Base-by-base conservation (phyloP, 140 eudicot species). In the Stevia rebaudiana region DNA sequence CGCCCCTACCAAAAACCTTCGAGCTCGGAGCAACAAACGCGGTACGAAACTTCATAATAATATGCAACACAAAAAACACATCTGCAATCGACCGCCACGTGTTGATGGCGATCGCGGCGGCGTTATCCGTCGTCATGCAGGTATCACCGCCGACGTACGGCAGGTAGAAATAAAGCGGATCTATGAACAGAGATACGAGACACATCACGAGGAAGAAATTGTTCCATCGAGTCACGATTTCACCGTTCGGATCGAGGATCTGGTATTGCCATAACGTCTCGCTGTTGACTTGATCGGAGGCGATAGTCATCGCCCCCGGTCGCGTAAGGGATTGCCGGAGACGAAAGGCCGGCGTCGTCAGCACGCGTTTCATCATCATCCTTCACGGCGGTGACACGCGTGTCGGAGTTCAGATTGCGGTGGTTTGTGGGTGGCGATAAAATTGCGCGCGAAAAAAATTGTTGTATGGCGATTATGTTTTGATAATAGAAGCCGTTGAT, bases 21-120 rank as follows among this genome's bases (percentile, higher is more conserved):
- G 95, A 85, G 57, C 90, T 94, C 0, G 97, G 99, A 1, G 97
- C 94, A 8, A 94, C 82, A 40, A 85, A 94, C 9, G 99, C 99
- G 11, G 84, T 94, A 1, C 95, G 80, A 60, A 94, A 94, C 78
- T 86, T 88, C 71, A 88, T 83, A 8, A 82, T 6, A 17, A 94
- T 79, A 36, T 94, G 95, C 15, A 94, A 46, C 0, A 85, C 6
- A 11, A 79, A 94, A 28, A 85, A 94, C 1, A 85, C 35, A 48
- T 88, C 99, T 0, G 81, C 70, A 4, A 94, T 6, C 0, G 97
- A 77, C 4, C 97, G 71, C 56, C 79, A 75, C 17, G 73, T 81
- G 41, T 95, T 85, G 10, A 94, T 83, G 8, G 78, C 70, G 22
- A 77, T 69, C 25, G 88, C 77, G 10, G 94, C 73, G 1, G 44